phyloP scores from a whole-genome alignment of 805 yeast genomes.

The Teunomyces cretensis region DNA sequence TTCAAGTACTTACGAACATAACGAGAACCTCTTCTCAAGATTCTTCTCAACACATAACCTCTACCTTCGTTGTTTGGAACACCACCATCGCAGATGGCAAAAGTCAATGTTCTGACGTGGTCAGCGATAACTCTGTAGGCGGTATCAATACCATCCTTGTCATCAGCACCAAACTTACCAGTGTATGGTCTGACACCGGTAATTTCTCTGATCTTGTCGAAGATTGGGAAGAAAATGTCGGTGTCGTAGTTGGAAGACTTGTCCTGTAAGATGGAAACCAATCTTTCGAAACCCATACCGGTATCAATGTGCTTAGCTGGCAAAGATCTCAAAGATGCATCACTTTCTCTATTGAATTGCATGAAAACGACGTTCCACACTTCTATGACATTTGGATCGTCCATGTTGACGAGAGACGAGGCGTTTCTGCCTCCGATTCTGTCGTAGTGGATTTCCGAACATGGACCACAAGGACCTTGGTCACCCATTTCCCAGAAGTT shows the following conservation, averaged over 20 bases:
- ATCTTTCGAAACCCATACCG: slow-evolving; percentile 98
- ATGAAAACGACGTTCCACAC: slow-evolving; percentile 98
- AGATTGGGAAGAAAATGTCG: slow-evolving; percentile 90
- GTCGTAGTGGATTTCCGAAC: slow-evolving; percentile 96
- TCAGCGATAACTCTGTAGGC: slow-evolving; percentile 98
- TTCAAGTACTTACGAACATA: slow-evolving; percentile 94
- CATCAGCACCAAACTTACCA: slow-evolving; percentile 93
- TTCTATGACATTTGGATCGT: slow-evolving; percentile 97
- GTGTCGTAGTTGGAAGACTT: slow-evolving; percentile 94
- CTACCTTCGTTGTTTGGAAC: slow-evolving; percentile 99
- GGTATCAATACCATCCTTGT: slow-evolving; percentile 91
- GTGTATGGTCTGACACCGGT: slow-evolving; percentile 89
- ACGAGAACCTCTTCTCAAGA: slow-evolving; percentile 96
- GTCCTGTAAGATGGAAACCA: slow-evolving; percentile 91
- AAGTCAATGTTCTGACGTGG: slow-evolving; percentile 94
- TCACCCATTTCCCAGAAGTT: slow-evolving; percentile 99
- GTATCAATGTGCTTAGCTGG: slow-evolving; percentile 98
- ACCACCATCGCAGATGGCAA: slow-evolving; percentile 98
- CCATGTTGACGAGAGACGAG: slow-evolving; percentile 83
- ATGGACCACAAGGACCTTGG: slow-evolving; percentile 99
- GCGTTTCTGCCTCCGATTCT: slow-evolving; percentile 99
- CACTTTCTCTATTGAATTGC: slow-evolving; percentile 93
- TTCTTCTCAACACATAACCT: slow-evolving; percentile 96
- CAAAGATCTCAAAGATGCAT: slow-evolving; percentile 70
- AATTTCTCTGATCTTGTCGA: slow-evolving; percentile 81